These are phyloP conservation scores for Parastagonospora nodorum DNA, from an alignment of 2,329 filamentous ascomycete genomes.

Conservation along the genomic window DNA sequence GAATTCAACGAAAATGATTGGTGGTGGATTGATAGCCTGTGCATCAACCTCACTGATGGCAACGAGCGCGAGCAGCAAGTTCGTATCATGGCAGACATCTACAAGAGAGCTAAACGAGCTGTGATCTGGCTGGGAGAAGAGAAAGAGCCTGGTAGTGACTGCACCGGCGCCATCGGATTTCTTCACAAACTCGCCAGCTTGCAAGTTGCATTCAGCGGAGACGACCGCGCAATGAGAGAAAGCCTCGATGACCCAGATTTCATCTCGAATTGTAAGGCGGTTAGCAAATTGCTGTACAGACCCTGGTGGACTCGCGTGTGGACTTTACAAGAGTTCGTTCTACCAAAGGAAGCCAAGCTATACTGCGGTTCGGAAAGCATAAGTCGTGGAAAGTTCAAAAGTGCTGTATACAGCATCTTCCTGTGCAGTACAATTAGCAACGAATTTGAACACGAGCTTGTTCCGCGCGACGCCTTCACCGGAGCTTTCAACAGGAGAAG, in stretches of 20 bases:
- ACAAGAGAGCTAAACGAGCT: constrained; percentile 22
- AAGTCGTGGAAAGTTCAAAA: constrained; percentile 31
- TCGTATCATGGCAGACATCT: constrained; percentile 41
- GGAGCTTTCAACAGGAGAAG: constrained; percentile 36
- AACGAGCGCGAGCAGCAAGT: constrained; percentile 35
- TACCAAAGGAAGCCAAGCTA: constrained; percentile 32
- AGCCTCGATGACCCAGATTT: constrained; percentile 24
- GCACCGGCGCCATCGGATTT: constrained; percentile 31
- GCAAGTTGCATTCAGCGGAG: constrained; percentile 21
- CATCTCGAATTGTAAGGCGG: constrained; percentile 21
- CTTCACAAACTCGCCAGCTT: constrained; percentile 25
- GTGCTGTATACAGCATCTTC: constrained; percentile 37
- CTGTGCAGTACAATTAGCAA: constrained; percentile 25
- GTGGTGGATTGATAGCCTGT: constrained; percentile 43
- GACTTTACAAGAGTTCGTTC: constrained; percentile 40
- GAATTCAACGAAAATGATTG: constrained; percentile 29
- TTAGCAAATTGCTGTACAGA: constrained; percentile 29
- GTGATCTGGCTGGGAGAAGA: constrained; percentile 36
- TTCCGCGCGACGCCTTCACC: constrained; percentile 31
- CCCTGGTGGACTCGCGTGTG: constrained; percentile 37
- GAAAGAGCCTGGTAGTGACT: constrained; percentile 22
- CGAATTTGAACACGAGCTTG: constrained; percentile 29
- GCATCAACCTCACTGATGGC: constrained; percentile 34
- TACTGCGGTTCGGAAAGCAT: constrained; percentile 31
- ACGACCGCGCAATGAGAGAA: constrained; percentile 20